Conservation (phyloP, 2,329 filamentous ascomycete genomes). For the Macrophomina pseudophaseolina region DNA sequence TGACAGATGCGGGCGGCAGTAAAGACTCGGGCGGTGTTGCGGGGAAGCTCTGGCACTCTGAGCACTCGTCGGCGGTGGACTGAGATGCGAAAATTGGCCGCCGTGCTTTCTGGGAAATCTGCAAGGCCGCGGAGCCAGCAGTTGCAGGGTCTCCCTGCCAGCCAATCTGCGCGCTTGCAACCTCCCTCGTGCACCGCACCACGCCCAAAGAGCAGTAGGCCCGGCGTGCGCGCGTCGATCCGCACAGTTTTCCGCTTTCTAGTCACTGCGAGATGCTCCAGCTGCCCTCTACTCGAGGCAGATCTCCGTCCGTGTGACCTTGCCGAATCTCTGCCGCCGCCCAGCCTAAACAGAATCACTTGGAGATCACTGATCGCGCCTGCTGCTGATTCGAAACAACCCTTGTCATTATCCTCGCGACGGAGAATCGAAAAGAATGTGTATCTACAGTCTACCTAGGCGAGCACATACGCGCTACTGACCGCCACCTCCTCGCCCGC, state of each 20-base stretch:
- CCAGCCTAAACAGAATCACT: neutral
- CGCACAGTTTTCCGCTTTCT: slow-evolving; percentile 23
- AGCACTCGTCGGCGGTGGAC: slow-evolving; percentile 24
- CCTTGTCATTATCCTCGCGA: neutral
- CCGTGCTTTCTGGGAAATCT: slow-evolving; percentile 19
- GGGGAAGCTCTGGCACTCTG: slow-evolving; percentile 24
- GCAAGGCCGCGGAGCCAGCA: slow-evolving; percentile 23
- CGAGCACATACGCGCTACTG: neutral
- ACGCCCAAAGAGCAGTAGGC: slow-evolving; percentile 13
- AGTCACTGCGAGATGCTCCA: slow-evolving; percentile 14
- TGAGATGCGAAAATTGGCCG: slow-evolving; percentile 25
- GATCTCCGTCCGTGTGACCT: slow-evolving; percentile 22
- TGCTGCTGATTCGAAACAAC: neutral
- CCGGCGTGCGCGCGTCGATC: slow-evolving; percentile 23
- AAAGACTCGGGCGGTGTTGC: slow-evolving; percentile 21
- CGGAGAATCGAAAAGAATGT: neutral
- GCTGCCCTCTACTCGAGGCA: slow-evolving; percentile 15
- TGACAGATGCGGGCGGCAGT: neutral
- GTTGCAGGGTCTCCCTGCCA: neutral
- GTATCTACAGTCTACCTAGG: slow-evolving; percentile 17
- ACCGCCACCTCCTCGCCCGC: slow-evolving; percentile 20
- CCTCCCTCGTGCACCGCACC: slow-evolving; percentile 5
- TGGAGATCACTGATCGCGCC: slow-evolving; percentile 4
- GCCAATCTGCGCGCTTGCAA: slow-evolving; percentile 5
- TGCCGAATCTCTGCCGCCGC: slow-evolving; percentile 3